Evolutionary conservation across 1,139 yeast species (phyloP), one percentile per base, ranked within the genome.

Genomic region (Sugiyamaella neomexicana): DNA sequence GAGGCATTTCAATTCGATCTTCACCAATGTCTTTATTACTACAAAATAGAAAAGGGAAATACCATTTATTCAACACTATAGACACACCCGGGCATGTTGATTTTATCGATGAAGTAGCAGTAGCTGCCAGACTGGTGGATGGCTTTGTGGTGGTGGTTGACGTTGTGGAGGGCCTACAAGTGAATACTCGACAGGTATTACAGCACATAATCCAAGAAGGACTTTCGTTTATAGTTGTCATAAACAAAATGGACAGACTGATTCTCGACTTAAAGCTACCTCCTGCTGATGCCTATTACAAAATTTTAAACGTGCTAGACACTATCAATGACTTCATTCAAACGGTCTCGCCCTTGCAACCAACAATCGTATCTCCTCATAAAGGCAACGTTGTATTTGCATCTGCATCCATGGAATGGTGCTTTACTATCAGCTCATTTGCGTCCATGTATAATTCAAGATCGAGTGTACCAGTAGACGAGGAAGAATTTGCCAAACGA

Each of bases 21-120:
- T 73, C 85, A 0, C 83, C 89, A 0, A 76, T 87, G 60, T 75
- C 95, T 0, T 62, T 89, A 15, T 68, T 91, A 9, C 68, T 86
- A n/a, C 80, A 79, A 0, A 82, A 82, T 63, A 59, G 80, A 27
- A 75, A 73, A 17, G 83, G 79, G 1, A 81, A 78, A 59, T 84
- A 96, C 0, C 72, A 73, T 38, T 79, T 81, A 1, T 64, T 85
- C 29, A 89, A 86, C 63, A 62, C 90, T 2, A 60, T 89, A 1
- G 99, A 95, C 64, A 77, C 96, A 0, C 99, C 99, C 0, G 99
- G 99, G 0, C 98, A 93, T 70, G 79, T 81, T 1, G 85, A 89
- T 64, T 93, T 93, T 66, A 71, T 77, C 32, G 97, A 89, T 65
- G 98, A 93, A 63, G 73, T 82, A 2, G 76, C 81, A 0, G 77